Evolutionary conservation across 2,329 filamentous ascomycete species (phyloP).

Genomic region (Fusarium annulatum): DNA sequence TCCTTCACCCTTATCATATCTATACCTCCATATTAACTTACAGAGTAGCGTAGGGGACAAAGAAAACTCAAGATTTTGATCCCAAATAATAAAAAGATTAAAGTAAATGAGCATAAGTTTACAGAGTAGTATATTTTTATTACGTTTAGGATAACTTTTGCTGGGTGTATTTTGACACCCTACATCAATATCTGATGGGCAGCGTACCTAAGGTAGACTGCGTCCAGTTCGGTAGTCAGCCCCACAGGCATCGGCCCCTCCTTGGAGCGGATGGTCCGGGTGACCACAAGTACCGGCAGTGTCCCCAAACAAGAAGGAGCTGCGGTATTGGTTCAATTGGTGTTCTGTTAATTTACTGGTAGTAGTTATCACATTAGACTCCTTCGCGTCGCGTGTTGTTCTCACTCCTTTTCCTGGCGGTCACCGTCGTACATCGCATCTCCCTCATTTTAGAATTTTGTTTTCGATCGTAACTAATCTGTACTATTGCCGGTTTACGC

Average conservation of each 20-base stretch:
- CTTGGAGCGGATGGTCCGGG: slow-evolving; percentile 3
- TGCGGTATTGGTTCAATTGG: slow-evolving; percentile 6
- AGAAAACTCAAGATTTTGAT: too few relatives aligned
- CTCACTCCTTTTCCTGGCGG: slow-evolving; percentile 8
- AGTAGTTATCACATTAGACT: not conserved
- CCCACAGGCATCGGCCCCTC: slow-evolving; percentile 17
- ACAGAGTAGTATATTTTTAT: too few relatives aligned
- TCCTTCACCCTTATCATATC: not conserved
- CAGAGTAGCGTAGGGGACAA: not conserved
- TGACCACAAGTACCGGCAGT: slow-evolving; percentile 15
- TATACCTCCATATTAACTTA: not conserved
- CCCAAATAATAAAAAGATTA: too few relatives aligned
- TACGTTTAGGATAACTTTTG: too few relatives aligned
- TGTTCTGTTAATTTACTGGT: not conserved
- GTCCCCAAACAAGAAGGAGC: slow-evolving; percentile 25
- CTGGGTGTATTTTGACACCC: too few relatives aligned
- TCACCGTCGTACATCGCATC: not conserved
- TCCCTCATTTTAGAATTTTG: not conserved
- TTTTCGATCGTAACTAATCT: not conserved
- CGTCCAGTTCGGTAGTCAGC: slow-evolving; percentile 12
- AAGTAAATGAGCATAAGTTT: too few relatives aligned
- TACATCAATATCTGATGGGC: too few relatives aligned
- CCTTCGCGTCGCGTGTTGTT: slow-evolving; percentile 14
- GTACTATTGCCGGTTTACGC: not conserved
- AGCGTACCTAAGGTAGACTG: too few relatives aligned